Evolutionary conservation across 164 flowering plant species (phyloP), one percentile per base, ranked within the genome.

Genomic region (Vitis rotundifolia): DNA sequence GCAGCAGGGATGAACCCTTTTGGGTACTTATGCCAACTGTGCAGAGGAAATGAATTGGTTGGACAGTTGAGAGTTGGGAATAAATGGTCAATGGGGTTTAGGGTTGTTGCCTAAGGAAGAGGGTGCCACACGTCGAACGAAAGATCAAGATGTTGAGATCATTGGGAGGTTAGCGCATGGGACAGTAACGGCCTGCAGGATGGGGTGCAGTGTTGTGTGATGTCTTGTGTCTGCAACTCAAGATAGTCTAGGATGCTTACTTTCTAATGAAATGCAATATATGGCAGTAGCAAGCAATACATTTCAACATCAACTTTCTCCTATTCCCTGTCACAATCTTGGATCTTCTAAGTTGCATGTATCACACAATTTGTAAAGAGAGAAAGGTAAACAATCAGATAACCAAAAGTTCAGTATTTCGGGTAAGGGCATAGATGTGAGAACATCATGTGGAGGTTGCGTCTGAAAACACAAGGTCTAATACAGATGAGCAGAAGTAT

Each of bases 131-230:
- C 5, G 47, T 53, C 3, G 44, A 68, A 62, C 52, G 28, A 64
- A 48, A 63, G 61, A 49, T 57, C 59, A 58, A 18, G 44, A 64
- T 59, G 61, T 60, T 69, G 67, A 65, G 62, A 19, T 69, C 73
- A 68, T 59, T 59, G 37, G 52, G 61, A 73, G 64, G 18, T 61
- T 63, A 22, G 28, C 59, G 28, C 59, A 57, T 57, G 26, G 29
- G 28, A 19, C 5, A 18, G 59, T 22, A 37, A 31, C 64, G 37
- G 15, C 64, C 64, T 31, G 49, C 49, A 37, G 2, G 61, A 26
- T 26, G 61, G 29, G 6, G 15, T 37, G 44, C 44, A 5, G 44
- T 37, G 44, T 37, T 37, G 44, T 37, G 44, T 37, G 44, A 37
- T 37, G 44, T 37, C 44, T 37, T 37, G 44, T 37, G 44, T 37